Evolutionary conservation across 257 asterid genomes (phyloP).

Genomic region (Solanum medicagineum): DNA sequence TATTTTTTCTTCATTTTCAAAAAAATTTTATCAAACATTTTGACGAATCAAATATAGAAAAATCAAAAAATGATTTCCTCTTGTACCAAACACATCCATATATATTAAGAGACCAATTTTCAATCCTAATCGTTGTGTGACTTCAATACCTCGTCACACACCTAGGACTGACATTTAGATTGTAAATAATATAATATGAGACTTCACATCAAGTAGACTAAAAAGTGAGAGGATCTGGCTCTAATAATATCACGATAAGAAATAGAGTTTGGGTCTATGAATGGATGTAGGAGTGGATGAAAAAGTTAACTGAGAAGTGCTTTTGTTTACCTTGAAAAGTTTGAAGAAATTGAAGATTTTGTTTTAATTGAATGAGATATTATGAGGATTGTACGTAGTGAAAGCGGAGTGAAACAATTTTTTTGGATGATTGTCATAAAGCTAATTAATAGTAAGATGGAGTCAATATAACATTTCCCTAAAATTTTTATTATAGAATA

Average conservation of each 20-base stretch:
- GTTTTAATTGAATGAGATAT: neutral
- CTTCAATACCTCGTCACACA: neutral
- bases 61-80: no score
- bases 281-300: neutral
- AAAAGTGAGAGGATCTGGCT: neutral
- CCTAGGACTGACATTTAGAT: neutral
- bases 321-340: neutral
- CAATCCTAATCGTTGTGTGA: neutral
- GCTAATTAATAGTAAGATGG: neutral
- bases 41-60: no score
- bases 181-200: neutral
- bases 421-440: neutral
- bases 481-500: neutral
- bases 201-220: neutral
- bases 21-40: no score
- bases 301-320: neutral
- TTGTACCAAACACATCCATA: no score
- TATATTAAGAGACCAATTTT: no score
- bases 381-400: neutral
- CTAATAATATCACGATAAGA: neutral
- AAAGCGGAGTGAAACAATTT: neutral
- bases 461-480: neutral
- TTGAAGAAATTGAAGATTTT: neutral
- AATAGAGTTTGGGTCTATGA: neutral
- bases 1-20: no score